phyloP scores from a whole-genome alignment of 441 rosid species.

The Populus hybrid region DNA sequence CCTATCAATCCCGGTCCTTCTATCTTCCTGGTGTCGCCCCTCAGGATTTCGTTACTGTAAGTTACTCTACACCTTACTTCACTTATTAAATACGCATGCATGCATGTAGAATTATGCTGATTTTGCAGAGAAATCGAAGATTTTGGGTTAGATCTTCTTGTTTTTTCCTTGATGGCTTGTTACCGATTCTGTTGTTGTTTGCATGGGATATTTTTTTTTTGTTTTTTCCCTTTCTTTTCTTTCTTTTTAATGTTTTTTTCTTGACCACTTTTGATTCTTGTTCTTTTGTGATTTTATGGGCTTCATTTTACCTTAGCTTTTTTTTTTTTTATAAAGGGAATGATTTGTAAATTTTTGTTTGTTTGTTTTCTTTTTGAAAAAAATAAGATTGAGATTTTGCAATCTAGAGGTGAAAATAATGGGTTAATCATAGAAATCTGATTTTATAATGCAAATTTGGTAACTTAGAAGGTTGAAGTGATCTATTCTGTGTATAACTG shows the following conservation, averaged over 20 bases:
- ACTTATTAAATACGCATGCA: neutral
- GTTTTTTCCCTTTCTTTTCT: no score
- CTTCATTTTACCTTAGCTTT: no score
- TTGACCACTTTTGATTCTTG: neutral
- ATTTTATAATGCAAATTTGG: neutral
- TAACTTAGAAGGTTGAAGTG: neutral
- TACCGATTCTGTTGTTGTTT: no score
- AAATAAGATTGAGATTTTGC: neutral
- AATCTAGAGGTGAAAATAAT: neutral
- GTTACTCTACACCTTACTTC: conserved; percentile 1
- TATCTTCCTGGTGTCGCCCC: conserved; percentile 97
- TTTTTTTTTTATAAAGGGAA: no score
- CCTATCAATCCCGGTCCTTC: conserved; percentile 42
- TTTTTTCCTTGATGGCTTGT: neutral
- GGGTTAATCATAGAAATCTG: neutral
- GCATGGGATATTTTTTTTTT: neutral
- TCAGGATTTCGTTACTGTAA: conserved; percentile 66
- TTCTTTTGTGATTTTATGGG: neutral
- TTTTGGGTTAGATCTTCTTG: conserved; percentile 9
- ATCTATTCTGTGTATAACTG: no score
- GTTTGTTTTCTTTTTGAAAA: neutral
- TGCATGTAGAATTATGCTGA: no score
- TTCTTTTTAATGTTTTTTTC: no score
- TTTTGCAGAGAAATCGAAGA: neutral
- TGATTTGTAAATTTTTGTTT: neutral